These are phyloP conservation scores for Parietaria judaica DNA, from an alignment of 306 rosid genomes.

Conservation along the genomic window DNA sequence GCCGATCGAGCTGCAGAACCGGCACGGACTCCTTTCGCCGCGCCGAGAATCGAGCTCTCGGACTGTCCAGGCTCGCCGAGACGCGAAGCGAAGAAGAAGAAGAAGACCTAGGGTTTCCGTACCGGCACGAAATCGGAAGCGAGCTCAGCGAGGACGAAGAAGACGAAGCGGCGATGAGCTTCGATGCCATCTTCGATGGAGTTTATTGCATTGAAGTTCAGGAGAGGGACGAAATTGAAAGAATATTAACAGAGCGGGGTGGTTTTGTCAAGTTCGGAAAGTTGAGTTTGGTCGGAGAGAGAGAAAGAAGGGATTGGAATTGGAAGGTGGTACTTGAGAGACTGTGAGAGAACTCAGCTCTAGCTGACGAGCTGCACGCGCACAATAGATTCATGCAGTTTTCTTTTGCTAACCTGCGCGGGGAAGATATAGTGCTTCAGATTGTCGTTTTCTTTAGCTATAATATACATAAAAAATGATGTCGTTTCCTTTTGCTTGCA, in stretches of 20 bases:
- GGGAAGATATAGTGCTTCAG: background rate
- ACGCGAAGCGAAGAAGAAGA: constrained; percentile 36
- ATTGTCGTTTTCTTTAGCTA: too few relatives aligned
- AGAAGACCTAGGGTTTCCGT: constrained; percentile 4
- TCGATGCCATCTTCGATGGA: constrained; percentile 40
- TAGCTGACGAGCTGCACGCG: background rate
- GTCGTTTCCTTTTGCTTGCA: too few relatives aligned
- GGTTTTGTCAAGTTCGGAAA: background rate
- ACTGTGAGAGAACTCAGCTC: background rate
- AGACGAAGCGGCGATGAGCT: constrained; percentile 3
- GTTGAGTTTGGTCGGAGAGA: background rate
- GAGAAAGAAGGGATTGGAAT: background rate
- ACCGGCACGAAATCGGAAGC: constrained; percentile 24
- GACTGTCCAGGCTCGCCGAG: constrained; percentile 35
- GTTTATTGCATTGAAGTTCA: too few relatives aligned
- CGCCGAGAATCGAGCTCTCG: constrained; percentile 68
- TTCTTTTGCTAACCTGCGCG: constrained; percentile 1
- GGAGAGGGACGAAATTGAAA: background rate
- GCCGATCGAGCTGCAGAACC: constrained; percentile 66
- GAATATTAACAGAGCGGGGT: background rate
- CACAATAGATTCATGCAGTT: background rate
- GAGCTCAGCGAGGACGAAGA: constrained; percentile 22
- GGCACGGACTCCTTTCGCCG: constrained; percentile 60
- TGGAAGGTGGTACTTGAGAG: constrained; percentile 4
- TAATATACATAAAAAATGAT: too few relatives aligned